Percentiles rank a stretch among this genome's conserved stretches.
Evolutionary conservation across 331 rosid genomes (phyloP).

Genomic region (Acacia pycnantha): DNA sequence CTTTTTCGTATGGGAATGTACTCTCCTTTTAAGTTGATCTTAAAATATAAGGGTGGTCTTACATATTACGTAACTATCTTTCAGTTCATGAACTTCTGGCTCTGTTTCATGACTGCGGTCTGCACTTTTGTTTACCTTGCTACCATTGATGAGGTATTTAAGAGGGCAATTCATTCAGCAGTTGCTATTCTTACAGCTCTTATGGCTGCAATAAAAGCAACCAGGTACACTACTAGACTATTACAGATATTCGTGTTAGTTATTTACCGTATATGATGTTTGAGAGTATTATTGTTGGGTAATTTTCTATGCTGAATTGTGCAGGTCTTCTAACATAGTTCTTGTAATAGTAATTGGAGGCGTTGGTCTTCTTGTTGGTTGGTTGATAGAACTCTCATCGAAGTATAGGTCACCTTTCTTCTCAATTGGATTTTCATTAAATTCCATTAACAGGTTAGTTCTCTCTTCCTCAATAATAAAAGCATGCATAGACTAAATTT

Average conservation of each 20-base stretch:
- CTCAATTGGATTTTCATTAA: slow-evolving; percentile 46
- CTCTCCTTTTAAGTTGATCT: neutral
- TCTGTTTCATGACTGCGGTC: slow-evolving; percentile 94
- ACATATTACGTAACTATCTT: slow-evolving; percentile 29
- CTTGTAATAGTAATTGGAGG: slow-evolving; percentile 75
- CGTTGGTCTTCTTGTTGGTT: slow-evolving; percentile 74
- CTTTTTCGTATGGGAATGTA: neutral
- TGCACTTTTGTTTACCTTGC: slow-evolving; percentile 87
- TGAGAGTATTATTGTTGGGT: slow-evolving; percentile 14
- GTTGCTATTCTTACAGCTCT: slow-evolving; percentile 90
- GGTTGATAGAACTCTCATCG: slow-evolving; percentile 78
- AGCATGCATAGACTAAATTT: neutral
- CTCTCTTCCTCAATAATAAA: neutral
- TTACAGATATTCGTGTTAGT: slow-evolving; percentile 7
- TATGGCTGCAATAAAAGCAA: slow-evolving; percentile 78
- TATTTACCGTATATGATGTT: neutral
- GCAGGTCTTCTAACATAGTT: slow-evolving; percentile 73
- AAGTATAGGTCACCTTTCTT: slow-evolving; percentile 62
- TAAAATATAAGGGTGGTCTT: neutral
- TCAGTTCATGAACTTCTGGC: slow-evolving; percentile 99
- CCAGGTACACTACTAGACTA: slow-evolving; percentile 54
- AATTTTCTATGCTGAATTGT: slow-evolving; percentile 32
- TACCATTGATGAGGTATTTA: slow-evolving; percentile 66
- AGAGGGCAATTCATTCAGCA: slow-evolving; percentile 81
- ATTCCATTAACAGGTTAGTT: slow-evolving; percentile 56